phyloP scores from a whole-genome alignment of 75 land plant genomes.

The Isoetes taiwanensis region DNA sequence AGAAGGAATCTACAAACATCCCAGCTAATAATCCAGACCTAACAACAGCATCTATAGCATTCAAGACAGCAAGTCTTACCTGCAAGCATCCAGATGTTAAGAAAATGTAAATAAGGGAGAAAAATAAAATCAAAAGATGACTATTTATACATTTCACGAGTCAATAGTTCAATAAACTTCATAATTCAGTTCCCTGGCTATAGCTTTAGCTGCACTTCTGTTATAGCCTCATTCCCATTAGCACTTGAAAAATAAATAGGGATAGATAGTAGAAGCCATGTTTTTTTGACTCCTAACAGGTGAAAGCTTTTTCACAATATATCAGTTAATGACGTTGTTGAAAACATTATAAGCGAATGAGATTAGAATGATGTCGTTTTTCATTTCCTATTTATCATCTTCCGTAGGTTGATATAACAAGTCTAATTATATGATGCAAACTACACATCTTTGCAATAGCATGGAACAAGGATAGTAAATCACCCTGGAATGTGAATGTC shows the following conservation, averaged over 20 bases:
- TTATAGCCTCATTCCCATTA: too few species aligned
- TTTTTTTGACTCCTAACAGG: neutral
- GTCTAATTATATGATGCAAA: too few species aligned
- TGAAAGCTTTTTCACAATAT: neutral
- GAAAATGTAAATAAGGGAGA: neutral
- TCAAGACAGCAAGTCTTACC: conserved; percentile 25
- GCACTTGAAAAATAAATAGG: too few species aligned
- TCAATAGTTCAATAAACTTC: neutral
- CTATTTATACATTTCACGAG: neutral
- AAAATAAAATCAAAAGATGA: neutral
- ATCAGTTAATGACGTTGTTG: neutral
- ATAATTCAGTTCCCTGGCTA: neutral
- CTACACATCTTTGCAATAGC: too few species aligned
- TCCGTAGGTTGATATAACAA: too few species aligned
- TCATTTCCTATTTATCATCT: neutral
- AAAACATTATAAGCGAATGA: neutral
- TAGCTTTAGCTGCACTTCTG: too few species aligned
- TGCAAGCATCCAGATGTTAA: neutral
- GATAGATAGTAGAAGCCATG: too few species aligned
- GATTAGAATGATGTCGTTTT: neutral
- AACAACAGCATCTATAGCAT: conserved; percentile 23
- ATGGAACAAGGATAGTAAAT: neutral
- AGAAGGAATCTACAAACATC: conserved; percentile 6
- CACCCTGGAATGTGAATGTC: conserved; percentile 28
- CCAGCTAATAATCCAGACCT: conserved; percentile 11